Percentiles rank a stretch among this genome's conserved stretches.
Evolutionary conservation across 257 asterid genomes (phyloP).

Genomic region (Petrea volubilis): DNA sequence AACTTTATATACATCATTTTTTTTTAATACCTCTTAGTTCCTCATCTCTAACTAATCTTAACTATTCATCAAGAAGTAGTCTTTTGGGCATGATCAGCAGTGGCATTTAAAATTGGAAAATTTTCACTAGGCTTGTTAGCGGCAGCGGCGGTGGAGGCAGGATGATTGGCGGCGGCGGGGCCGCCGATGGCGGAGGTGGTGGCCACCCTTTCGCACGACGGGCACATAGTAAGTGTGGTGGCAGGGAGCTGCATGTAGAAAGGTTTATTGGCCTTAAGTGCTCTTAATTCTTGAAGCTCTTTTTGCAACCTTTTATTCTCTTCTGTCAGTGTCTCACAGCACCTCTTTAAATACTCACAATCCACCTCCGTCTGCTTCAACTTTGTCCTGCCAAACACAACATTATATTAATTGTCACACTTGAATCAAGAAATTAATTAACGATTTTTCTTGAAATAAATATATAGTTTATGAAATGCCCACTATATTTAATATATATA

Average conservation of each 20-base stretch:
- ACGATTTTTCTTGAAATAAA: too few species aligned
- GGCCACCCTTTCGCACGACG: conserved; percentile 77
- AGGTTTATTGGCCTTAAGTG: conserved; percentile 79
- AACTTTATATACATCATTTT: too few species aligned
- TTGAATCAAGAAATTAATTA: too few species aligned
- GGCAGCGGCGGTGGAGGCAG: too few species aligned
- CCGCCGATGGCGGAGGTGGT: conserved; percentile 27
- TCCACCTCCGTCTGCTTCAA: conserved; percentile 96
- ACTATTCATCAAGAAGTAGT: conserved; percentile 37
- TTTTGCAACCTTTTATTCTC: conserved; percentile 82
- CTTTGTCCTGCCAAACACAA: conserved; percentile 63
- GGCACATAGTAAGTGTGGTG: conserved; percentile 92
- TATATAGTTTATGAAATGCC: too few species aligned
- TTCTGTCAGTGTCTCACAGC: conserved; percentile 83
- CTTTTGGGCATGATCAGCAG: conserved; percentile 20
- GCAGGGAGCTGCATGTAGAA: conserved; percentile 90
- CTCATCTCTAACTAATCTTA: neutral
- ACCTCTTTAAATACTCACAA: conserved; percentile 88
- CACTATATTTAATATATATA: too few species aligned
- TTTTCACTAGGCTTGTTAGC: conserved; percentile 30
- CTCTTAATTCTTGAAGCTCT: conserved; percentile 82
- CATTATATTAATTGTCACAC: conserved; percentile 33
- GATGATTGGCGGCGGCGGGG: neutral
- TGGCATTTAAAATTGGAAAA: conserved; percentile 27
- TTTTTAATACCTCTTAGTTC: too few species aligned